Conservation (phyloP, 495 filamentous ascomycete species). For the Hypomontagnella monticulosa region DNA sequence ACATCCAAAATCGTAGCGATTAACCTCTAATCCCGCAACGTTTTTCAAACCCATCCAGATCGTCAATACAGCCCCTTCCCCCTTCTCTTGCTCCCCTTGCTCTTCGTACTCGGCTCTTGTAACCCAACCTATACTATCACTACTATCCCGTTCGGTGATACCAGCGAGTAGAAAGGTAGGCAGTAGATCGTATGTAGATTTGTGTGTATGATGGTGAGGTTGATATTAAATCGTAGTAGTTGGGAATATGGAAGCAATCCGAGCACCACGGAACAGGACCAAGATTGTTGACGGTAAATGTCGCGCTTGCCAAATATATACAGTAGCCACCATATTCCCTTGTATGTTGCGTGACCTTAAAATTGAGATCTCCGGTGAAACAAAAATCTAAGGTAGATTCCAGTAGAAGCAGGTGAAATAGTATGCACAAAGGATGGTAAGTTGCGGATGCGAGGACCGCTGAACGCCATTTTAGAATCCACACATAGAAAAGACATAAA, state of each 20-base stretch:
- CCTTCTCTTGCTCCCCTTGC: neutral
- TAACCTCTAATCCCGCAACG: slow-evolving; percentile 4
- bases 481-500: slow-evolving; percentile 27
- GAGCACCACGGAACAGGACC: slow-evolving; percentile 4
- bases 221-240: slow-evolving; percentile 25
- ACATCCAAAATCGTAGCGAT: slow-evolving; percentile 3
- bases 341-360: slow-evolving; percentile 19
- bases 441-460: slow-evolving; percentile 29
- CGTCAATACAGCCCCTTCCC: slow-evolving; percentile 4
- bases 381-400: slow-evolving; percentile 22
- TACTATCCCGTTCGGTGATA: neutral
- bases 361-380: slow-evolving; percentile 16
- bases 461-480: slow-evolving; percentile 35
- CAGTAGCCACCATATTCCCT: slow-evolving; percentile 13
- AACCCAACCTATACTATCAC: neutral
- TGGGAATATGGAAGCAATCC: slow-evolving; percentile 9
- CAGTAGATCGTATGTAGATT: slow-evolving; percentile 4
- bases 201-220: neutral
- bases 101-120: neutral
- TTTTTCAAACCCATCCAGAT: slow-evolving; percentile 3
- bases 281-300: slow-evolving; percentile 11
- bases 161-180: neutral
- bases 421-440: slow-evolving; percentile 40
- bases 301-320: slow-evolving; percentile 31
- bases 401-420: slow-evolving; percentile 10